These are phyloP conservation scores for Euphorbia lathyris DNA, from an alignment of 345 rosid genomes.

Conservation along the genomic window DNA sequence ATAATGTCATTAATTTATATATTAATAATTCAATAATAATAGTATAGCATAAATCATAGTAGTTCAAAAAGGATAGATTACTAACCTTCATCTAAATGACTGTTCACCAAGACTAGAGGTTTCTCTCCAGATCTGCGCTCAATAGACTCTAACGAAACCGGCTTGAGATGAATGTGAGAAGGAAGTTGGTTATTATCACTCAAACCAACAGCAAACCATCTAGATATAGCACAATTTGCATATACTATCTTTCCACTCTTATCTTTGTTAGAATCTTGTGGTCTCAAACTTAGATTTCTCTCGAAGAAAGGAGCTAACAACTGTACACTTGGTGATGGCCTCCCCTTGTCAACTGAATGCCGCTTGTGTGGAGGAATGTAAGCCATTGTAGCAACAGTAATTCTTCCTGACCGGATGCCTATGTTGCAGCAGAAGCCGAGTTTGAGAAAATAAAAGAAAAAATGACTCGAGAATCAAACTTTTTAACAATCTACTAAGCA, in stretches of 20 bases:
- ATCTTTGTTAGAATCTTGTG: constrained; percentile 7
- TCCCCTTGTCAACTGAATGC: constrained; percentile 27
- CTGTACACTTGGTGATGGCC: constrained; percentile 36
- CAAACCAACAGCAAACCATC: constrained; percentile 53
- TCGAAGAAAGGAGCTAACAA: constrained; percentile 26
- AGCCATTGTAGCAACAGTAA: constrained; percentile 38
- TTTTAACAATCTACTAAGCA: background rate
- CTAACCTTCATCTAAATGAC: constrained; percentile 28
- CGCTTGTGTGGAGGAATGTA: constrained; percentile 69
- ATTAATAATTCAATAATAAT: constrained; percentile 10
- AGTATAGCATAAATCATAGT: background rate
- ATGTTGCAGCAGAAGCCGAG: background rate
- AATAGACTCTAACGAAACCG: constrained; percentile 29
- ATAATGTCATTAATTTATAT: background rate
- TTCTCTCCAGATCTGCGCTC: constrained; percentile 29
- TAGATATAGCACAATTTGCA: constrained; percentile 29
- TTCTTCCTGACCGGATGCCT: background rate
- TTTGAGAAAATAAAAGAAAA: background rate
- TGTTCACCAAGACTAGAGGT: constrained; percentile 36
- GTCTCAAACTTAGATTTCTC: constrained; percentile 25
- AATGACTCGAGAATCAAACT: background rate
- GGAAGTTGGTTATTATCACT: constrained; percentile 33
- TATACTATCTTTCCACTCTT: constrained; percentile 32
- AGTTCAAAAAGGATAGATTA: background rate
- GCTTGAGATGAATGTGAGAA: constrained; percentile 33